Conservation (phyloP, 495 filamentous ascomycete genomes). For the Tetracladium setigerum region DNA sequence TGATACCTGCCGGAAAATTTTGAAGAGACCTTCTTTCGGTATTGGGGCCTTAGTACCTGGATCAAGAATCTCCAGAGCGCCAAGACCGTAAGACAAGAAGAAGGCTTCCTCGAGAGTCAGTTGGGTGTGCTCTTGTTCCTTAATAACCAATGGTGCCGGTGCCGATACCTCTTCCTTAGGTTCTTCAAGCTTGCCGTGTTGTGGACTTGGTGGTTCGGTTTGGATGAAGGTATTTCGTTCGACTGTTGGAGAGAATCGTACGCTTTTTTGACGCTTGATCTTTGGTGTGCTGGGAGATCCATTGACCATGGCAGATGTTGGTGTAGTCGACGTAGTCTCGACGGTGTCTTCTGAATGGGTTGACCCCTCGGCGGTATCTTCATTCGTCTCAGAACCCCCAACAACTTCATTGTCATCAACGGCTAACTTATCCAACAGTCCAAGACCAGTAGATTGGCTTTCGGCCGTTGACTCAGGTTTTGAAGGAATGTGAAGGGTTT, state of each 20-base stretch:
- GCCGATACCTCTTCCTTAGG: conserved; percentile 9
- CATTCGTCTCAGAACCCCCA: conserved; percentile 9
- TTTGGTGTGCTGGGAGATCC: conserved; percentile 5
- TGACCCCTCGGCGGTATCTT: conserved; percentile 9
- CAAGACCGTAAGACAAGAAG: conserved; percentile 79
- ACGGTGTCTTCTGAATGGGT: conserved; percentile 10
- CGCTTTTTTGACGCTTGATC: conserved; percentile 40
- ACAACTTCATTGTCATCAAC: conserved; percentile 7
- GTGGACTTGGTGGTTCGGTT: conserved; percentile 35
- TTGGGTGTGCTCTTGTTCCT: conserved; percentile 86
- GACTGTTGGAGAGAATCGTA: conserved; percentile 55
- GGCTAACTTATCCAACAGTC: too few relatives aligned
- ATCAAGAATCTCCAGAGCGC: conserved; percentile 61
- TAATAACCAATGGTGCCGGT: conserved; percentile 26
- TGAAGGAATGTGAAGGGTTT: too few relatives aligned
- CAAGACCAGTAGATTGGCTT: too few relatives aligned
- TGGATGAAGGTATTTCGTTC: conserved; percentile 47
- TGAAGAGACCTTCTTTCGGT: conserved; percentile 46
- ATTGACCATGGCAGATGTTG: neutral
- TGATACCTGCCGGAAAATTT: conserved; percentile 58
- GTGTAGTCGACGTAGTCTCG: conserved; percentile 3
- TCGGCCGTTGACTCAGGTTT: too few relatives aligned
- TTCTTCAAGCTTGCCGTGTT: neutral
- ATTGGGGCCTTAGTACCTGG: conserved; percentile 40
- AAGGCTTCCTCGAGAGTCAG: conserved; percentile 85